Evolutionary conservation across 2,329 filamentous ascomycete genomes (phyloP).

Genomic region (Ophiostoma piceae): DNA sequence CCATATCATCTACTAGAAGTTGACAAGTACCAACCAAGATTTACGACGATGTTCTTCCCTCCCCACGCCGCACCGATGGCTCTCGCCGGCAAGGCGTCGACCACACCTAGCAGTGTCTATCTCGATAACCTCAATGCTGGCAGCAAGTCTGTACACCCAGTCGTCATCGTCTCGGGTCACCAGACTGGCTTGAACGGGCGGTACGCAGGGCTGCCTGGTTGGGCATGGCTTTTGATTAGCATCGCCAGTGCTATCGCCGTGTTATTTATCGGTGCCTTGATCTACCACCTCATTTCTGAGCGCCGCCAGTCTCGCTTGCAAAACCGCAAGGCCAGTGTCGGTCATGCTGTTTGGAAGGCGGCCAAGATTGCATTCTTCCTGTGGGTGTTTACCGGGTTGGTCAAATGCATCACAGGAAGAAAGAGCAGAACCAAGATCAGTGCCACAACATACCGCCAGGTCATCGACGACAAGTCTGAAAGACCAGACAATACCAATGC

Average conservation of each 20-base stretch:
- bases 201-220: conserved; percentile 13
- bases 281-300: not conserved
- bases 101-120: not conserved
- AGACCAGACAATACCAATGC: not conserved
- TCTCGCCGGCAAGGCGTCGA: conserved; percentile 2
- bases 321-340: conserved; percentile 15
- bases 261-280: not conserved
- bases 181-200: not conserved
- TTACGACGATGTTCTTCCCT: conserved; percentile 17
- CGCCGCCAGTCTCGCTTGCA: conserved; percentile 6
- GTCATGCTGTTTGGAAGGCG: conserved; percentile 11
- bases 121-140: not conserved
- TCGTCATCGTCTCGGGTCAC: not conserved
- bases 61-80: conserved; percentile 5
- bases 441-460: not conserved
- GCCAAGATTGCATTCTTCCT: conserved; percentile 20
- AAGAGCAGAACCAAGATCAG: not conserved
- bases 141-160: not conserved
- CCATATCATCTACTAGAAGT: not conserved
- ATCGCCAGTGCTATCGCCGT: not conserved
- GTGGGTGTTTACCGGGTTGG: conserved; percentile 18
- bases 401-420: conserved; percentile 2
- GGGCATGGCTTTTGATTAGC: conserved; percentile 21
- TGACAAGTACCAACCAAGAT: not conserved
- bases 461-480: not conserved